Evolutionary conservation across 192 early-diverging fungal genomes (phyloP), one percentile per base, ranked within the genome.

Genomic region (Backusella liffmaniae): DNA sequence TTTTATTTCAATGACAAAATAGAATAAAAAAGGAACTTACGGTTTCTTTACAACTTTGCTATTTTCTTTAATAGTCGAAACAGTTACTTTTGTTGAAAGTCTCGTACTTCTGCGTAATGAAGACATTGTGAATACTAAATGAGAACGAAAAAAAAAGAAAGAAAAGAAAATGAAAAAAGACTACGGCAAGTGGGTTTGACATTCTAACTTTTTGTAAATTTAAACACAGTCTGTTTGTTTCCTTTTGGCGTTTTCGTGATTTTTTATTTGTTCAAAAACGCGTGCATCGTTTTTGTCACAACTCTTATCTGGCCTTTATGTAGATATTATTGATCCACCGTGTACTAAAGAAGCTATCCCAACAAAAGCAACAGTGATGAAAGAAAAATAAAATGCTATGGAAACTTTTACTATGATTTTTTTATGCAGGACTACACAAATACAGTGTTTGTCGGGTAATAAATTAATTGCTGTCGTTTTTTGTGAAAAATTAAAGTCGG

Each of bases 41-140:
- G 67, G 8, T 4, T 69, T 69, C 23, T 69, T 69, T 41, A 12
- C 12, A 10, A 37, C 35, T 9, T 41, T 69, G 36, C 21, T 68
- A 16, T 9, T 35, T 21, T 69, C 67, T 69, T 36, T 69, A 10
- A 23, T 10, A 12, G 21, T 8, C 3, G 6, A 4, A 69, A 23
- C 0, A 37, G 37, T 35, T 41, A 36, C 35, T 26, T 69, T 69
- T 12, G 16, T 37, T n/a, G 67, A 69, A 37, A 69, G 67, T 39
- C 67, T 36, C 12, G 18, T 29, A 69, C 67, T 69, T 41, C n/a
- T 69, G 10, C 67, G 34, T 37, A 69, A 23, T n/a, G 67, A n/a
- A 8, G 21, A 39, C 10, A 23, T 21, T 10, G 5, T 69, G 16
- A 21, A 29, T 62, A 12, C 1, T 62, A n/a, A 36, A 21, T 18